Evolutionary conservation across 805 yeast species (phyloP).

Genomic region (Candida gorgasii): DNA sequence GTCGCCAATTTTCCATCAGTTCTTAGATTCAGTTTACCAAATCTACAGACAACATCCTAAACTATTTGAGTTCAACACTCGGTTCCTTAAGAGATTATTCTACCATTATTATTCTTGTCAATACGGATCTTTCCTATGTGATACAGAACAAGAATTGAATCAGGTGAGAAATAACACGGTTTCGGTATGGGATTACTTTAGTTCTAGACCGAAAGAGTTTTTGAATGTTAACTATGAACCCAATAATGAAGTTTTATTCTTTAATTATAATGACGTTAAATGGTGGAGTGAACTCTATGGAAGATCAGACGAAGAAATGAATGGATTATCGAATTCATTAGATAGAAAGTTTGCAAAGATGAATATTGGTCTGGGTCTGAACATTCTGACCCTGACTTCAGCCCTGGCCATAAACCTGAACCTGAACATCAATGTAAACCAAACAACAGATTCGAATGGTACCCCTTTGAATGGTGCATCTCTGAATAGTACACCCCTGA

Average conservation of each 20-base stretch:
- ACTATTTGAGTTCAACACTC: conserved; percentile 82
- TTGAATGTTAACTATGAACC: conserved; percentile 47
- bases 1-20: conserved; percentile 93
- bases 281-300: conserved; percentile 94
- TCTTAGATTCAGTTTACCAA: conserved; percentile 87
- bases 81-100: conserved; percentile 78
- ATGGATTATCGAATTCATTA: conserved; percentile 40
- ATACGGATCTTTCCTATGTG: conserved; percentile 84
- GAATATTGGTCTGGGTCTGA: conserved; percentile 19
- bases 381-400: background rate
- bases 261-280: conserved; percentile 59
- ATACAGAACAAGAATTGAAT: conserved; percentile 65
- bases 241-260: conserved; percentile 50
- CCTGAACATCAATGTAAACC: background rate
- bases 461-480: too few relatives aligned
- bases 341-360: conserved; percentile 44
- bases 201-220: conserved; percentile 72
- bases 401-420: too few relatives aligned
- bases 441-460: too few relatives aligned
- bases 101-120: conserved; percentile 94
- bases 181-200: conserved; percentile 93
- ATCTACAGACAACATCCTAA: conserved; percentile 67
- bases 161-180: conserved; percentile 51
- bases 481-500: background rate
- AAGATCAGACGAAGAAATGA: conserved; percentile 59